Conservation (phyloP, 2,329 filamentous ascomycete genomes). For the Pseudogymnoascus sp. region DNA sequence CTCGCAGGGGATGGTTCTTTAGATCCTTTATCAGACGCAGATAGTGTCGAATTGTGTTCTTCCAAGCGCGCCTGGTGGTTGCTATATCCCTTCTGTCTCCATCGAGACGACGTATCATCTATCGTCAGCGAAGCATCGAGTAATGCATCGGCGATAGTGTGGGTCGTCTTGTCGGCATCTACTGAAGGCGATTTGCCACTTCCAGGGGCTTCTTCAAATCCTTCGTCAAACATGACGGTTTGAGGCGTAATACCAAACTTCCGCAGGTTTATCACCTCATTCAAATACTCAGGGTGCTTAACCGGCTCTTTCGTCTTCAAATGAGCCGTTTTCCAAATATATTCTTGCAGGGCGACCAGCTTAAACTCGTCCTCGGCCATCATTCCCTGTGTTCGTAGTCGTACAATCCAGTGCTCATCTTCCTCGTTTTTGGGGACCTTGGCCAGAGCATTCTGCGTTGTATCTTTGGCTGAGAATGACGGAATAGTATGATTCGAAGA, state of each 20-base stretch:
- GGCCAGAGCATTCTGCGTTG: conserved; percentile 50
- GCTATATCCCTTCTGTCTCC: conserved; percentile 46
- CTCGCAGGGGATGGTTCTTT: background rate
- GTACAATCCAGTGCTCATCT: conserved; percentile 87
- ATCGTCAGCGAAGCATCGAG: conserved; percentile 88
- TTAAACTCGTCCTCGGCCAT: conserved; percentile 81
- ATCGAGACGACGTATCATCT: conserved; percentile 56
- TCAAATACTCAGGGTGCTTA: conserved; percentile 42
- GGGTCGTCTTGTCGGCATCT: conserved; percentile 41
- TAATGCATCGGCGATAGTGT: conserved; percentile 84
- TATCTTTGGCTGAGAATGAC: conserved; percentile 50
- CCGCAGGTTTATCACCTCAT: conserved; percentile 67
- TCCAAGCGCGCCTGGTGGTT: conserved; percentile 42
- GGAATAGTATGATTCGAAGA: conserved; percentile 48
- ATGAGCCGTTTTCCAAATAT: conserved; percentile 79
- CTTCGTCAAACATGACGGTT: conserved; percentile 87
- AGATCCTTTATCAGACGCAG: background rate
- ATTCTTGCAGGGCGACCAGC: conserved; percentile 76
- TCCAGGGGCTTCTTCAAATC: conserved; percentile 45
- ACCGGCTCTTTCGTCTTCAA: conserved; percentile 50
- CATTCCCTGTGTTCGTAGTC: conserved; percentile 79
- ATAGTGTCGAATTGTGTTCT: conserved; percentile 20
- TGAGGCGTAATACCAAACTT: conserved; percentile 73
- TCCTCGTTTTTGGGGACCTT: conserved; percentile 75
- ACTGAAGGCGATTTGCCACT: conserved; percentile 31